Conservation (phyloP, 2,329 filamentous ascomycete genomes). For the Alternaria triticina region DNA sequence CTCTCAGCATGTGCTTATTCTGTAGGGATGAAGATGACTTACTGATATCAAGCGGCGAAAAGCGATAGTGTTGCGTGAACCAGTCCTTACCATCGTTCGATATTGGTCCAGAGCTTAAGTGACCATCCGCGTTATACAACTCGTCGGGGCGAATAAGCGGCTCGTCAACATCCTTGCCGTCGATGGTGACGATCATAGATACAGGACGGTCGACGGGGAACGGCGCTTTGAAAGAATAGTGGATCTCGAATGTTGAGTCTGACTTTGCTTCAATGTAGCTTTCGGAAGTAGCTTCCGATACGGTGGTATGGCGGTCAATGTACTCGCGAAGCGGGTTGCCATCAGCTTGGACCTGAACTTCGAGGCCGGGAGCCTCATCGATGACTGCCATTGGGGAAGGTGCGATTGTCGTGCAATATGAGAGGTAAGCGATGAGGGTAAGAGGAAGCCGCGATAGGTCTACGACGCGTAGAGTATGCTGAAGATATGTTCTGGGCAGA, state of each 20-base stretch:
- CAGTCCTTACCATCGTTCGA: slow-evolving; percentile 1
- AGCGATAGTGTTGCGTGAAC: slow-evolving; percentile 19
- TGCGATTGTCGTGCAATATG: too few relatives aligned
- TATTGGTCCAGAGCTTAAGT: slow-evolving; percentile 8
- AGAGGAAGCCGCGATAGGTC: not conserved
- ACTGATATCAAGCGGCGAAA: slow-evolving; percentile 16
- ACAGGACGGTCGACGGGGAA: slow-evolving; percentile 18
- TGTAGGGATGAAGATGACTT: not conserved
- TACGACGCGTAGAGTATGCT: not conserved
- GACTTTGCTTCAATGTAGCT: slow-evolving; percentile 39
- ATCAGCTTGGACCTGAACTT: slow-evolving; percentile 25
- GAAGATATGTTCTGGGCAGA: not conserved
- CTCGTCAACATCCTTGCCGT: slow-evolving; percentile 21
- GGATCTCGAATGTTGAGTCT: slow-evolving; percentile 25
- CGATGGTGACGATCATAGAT: slow-evolving; percentile 17
- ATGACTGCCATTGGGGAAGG: slow-evolving; percentile 20
- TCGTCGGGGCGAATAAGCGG: slow-evolving; percentile 7
- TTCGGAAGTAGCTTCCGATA: slow-evolving; percentile 9
- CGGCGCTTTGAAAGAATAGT: slow-evolving; percentile 10
- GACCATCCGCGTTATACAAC: slow-evolving; percentile 1
- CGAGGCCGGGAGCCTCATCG: slow-evolving; percentile 13
- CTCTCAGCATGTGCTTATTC: not conserved
- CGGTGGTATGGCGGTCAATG: slow-evolving; percentile 17
- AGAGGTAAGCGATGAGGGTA: not conserved
- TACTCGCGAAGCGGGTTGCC: slow-evolving; percentile 29